Conservation (phyloP, 2,329 filamentous ascomycete species). For the Colletotrichum australisinense region DNA sequence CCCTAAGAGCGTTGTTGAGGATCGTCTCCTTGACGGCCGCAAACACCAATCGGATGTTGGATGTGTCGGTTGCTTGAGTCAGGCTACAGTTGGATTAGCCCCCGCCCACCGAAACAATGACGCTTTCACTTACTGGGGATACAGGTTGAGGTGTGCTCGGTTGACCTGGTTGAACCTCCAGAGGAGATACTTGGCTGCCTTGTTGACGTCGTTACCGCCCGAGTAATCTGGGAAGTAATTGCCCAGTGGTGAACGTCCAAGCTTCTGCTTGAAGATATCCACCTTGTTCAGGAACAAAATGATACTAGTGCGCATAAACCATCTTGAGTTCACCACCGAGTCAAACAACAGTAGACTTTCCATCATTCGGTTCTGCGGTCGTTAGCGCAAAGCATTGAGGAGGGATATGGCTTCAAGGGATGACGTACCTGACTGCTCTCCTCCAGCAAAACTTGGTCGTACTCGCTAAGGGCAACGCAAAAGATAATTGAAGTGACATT, state of each 20-base stretch:
- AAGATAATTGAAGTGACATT: constrained; percentile 99
- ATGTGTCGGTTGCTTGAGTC: constrained; percentile 98
- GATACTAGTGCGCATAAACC: constrained; percentile 99
- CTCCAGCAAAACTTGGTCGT: constrained; percentile 96
- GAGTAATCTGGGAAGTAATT: constrained; percentile 99
- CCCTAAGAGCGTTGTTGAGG: constrained; percentile 96
- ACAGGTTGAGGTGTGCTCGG: constrained; percentile 92
- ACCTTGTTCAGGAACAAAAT: constrained; percentile 99
- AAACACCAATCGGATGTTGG: constrained; percentile 97
- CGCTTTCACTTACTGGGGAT: constrained; percentile 84
- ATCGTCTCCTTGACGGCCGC: constrained; percentile 99
- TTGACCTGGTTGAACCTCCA: constrained; percentile 99
- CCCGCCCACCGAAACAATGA: constrained; percentile 1
- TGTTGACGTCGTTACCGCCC: constrained; percentile 96
- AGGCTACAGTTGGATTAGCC: constrained; percentile 67
- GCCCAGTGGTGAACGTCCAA: constrained; percentile 86
- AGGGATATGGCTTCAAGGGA: neutral
- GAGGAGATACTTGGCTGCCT: constrained; percentile 95
- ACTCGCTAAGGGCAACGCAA: constrained; percentile 97
- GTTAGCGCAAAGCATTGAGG: constrained; percentile 30
- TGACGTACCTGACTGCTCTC: constrained; percentile 90
- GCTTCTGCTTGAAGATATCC: constrained; percentile 96
- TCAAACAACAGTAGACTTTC: constrained; percentile 96
- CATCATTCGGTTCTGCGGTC: constrained; percentile 94
- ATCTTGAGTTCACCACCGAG: constrained; percentile 97